Evolutionary conservation across 345 rosid species (phyloP).

Genomic region (Rhodamnia rubescens): DNA sequence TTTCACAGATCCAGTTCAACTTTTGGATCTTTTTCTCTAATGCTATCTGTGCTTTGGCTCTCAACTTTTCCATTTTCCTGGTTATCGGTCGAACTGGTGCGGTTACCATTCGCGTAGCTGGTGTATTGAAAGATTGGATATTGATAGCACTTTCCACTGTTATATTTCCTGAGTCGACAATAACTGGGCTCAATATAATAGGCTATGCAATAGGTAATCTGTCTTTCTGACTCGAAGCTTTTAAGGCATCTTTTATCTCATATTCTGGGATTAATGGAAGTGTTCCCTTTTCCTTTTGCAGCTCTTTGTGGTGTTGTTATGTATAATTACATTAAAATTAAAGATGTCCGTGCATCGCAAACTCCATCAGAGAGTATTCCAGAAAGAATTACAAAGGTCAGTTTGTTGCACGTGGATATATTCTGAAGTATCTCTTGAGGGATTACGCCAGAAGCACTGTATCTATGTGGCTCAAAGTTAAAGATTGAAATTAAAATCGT

Average conservation of each 20-base stretch:
- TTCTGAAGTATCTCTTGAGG: background rate
- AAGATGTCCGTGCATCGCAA: constrained; percentile 67
- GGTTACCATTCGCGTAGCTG: constrained; percentile 88
- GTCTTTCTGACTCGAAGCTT: background rate
- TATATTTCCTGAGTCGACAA: constrained; percentile 82
- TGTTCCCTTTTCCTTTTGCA: constrained; percentile 13
- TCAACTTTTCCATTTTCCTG: constrained; percentile 85
- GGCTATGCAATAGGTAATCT: constrained; percentile 88
- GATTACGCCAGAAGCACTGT: background rate
- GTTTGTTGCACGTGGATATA: constrained; percentile 6
- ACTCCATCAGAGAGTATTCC: constrained; percentile 41
- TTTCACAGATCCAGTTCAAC: constrained; percentile 80
- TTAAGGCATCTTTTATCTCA: background rate
- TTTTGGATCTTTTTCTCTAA: constrained; percentile 97
- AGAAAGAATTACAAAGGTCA: constrained; percentile 71
- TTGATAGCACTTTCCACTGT: constrained; percentile 89
- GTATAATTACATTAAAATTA: constrained; percentile 83
- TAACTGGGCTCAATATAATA: constrained; percentile 81
- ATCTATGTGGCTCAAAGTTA: background rate
- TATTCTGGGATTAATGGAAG: background rate
- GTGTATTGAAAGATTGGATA: constrained; percentile 97
- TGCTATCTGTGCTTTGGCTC: constrained; percentile 83
- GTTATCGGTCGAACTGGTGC: constrained; percentile 97
- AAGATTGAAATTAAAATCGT: background rate
- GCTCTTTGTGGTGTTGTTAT: constrained; percentile 93